Base-by-base conservation (phyloP, 2,329 filamentous ascomycete species). In the Aureobasidium leucospermi region DNA sequence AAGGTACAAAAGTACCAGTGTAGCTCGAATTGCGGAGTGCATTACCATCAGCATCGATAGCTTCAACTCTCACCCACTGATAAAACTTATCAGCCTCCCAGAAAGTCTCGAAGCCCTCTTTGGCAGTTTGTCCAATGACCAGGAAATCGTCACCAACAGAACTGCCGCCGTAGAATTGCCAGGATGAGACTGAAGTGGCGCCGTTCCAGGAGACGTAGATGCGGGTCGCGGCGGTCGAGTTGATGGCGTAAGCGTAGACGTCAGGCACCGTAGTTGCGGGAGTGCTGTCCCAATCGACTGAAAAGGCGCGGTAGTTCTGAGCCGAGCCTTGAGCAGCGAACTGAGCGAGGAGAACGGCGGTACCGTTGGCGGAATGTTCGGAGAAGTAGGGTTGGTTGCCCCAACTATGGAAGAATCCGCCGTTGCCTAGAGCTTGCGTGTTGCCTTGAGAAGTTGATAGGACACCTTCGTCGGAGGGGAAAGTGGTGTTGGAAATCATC, bases 361-460 rank as follows among this genome's bases (percentile, higher is more conserved):
- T 68, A 7, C 79, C 80, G 19, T 76, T 72, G 1, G 68, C 61
- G 0, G 71, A 69, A 63, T 78, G 61, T 59, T 76, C 74, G 6
- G 72, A 72, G 4, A 71, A 65, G 31, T 71, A 68, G 0, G 65
- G 64, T 3, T 67, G 61, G 55, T 71, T 65, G 6, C 82, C 81
- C 80, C 81, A 85, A 59, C 79, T 79, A 39, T 83, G 75, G 34
- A 85, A 69, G 11, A 77, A 75, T 60, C 82, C 78, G 32, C 77
- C 78, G 51, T 78, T 77, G 0, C 75, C 71, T 0, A 84, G 73
- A 1, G 78, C 63, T 62, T 85, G 81, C 1, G 78, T 77, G 60
- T 75, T 77, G 0, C 77, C 78, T 63, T 79, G 78, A 0, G 78
- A 80, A 36, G 73, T 75, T 36, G 78, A 73, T 0, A 74, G 69